A percentile compares a stretch with the other conserved stretches of the same genome.
phyloP scores from a whole-genome alignment of 2,329 filamentous ascomycete species.

The Aspergillus floridensis region DNA sequence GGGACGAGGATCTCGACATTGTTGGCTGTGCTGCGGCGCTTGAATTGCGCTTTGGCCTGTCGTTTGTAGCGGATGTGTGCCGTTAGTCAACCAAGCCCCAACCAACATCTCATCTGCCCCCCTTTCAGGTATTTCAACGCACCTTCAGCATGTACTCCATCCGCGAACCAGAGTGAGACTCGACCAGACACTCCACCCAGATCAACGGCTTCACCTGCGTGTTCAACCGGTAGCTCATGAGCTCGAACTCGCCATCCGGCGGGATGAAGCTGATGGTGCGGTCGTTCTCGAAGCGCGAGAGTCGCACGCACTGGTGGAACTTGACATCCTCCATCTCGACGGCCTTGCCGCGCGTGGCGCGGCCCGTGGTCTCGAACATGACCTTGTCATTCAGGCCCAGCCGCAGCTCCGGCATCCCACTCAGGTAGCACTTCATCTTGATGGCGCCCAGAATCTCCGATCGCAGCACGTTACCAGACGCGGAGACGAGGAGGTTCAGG shows the following conservation, averaged over 20 bases:
- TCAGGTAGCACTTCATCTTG: conserved; percentile 99
- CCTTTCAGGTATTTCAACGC: conserved; percentile 1
- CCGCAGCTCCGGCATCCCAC: conserved; percentile 94
- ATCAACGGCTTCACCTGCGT: conserved; percentile 98
- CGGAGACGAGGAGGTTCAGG: conserved; percentile 89
- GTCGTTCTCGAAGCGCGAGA: conserved; percentile 97
- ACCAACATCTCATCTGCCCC: no score
- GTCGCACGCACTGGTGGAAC: conserved; percentile 95
- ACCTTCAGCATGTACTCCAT: conserved; percentile 99
- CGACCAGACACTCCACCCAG: conserved; percentile 97
- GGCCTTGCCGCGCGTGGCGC: conserved; percentile 90
- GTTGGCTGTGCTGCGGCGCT: conserved; percentile 94
- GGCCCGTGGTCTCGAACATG: conserved; percentile 98
- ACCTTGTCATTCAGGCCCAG: conserved; percentile 97
- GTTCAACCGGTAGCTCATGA: conserved; percentile 98
- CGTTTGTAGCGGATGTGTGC: conserved; percentile 5
- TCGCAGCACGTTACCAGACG: conserved; percentile 90
- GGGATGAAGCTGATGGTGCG: conserved; percentile 98
- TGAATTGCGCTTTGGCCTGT: conserved; percentile 90
- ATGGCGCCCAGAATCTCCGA: conserved; percentile 95
- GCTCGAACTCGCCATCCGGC: conserved; percentile 95
- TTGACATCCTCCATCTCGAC: conserved; percentile 99
- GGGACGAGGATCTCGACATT: conserved; percentile 98
- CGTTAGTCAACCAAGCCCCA: neutral
- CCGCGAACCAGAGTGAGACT: conserved; percentile 89